Evolutionary conservation across 352 stramenopile genomes (phyloP).

Genomic region (Globisporangium splendens): DNA sequence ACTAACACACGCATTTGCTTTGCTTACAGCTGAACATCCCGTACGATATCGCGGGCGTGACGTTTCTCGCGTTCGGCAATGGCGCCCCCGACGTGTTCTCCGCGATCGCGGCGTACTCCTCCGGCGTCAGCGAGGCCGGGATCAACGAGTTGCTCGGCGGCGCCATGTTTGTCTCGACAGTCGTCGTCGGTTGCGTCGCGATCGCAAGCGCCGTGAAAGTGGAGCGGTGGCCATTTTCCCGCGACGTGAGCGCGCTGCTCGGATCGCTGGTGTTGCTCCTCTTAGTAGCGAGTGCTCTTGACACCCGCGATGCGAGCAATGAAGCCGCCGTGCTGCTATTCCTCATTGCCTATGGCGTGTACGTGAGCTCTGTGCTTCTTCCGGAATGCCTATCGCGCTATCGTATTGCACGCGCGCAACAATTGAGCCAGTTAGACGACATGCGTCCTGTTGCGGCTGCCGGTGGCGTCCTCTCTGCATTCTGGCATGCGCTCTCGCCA

Average conservation of each 20-base stretch:
- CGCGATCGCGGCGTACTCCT: slow-evolving; percentile 83
- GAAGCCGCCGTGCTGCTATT: slow-evolving; percentile 41
- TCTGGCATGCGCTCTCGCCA: slow-evolving; percentile 70
- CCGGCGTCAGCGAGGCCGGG: slow-evolving; percentile 62
- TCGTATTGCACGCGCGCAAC: slow-evolving; percentile 11
- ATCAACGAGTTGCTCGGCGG: slow-evolving; percentile 94
- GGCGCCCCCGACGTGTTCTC: slow-evolving; percentile 96
- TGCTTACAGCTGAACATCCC: slow-evolving; percentile 59
- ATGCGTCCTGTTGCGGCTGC: background rate
- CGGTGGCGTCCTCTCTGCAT: slow-evolving; percentile 55
- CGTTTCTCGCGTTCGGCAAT: slow-evolving; percentile 97
- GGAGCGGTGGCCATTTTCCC: slow-evolving; percentile 59
- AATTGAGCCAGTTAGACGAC: background rate
- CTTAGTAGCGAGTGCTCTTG: slow-evolving; percentile 22
- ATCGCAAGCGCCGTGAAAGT: slow-evolving; percentile 66
- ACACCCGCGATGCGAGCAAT: slow-evolving; percentile 2
- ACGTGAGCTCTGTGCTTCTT: slow-evolving; percentile 57
- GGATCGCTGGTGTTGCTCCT: slow-evolving; percentile 46
- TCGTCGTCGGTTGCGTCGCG: slow-evolving; percentile 89
- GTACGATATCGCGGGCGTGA: slow-evolving; percentile 94
- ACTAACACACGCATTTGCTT: background rate
- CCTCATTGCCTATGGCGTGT: slow-evolving; percentile 45
- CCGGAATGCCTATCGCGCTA: slow-evolving; percentile 43
- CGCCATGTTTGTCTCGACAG: slow-evolving; percentile 94
- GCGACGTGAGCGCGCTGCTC: slow-evolving; percentile 57